Percentiles rank a stretch among this genome's conserved stretches.
phyloP scores from a whole-genome alignment of 2,329 filamentous ascomycete genomes.

The Alternaria sp. region DNA sequence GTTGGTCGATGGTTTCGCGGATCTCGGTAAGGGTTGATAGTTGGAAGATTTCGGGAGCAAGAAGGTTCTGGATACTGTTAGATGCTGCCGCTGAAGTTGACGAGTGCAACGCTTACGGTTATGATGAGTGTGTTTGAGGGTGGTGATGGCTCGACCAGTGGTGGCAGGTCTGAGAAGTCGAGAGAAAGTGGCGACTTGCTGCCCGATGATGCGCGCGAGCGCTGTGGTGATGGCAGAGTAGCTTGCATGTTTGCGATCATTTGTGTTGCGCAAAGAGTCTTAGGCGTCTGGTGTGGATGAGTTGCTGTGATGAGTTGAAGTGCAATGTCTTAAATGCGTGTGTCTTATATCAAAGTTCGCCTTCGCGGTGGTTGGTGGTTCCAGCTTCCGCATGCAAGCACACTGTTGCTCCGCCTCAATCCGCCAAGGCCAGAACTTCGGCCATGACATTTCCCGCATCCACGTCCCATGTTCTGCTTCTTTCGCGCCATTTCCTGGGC shows the following conservation, averaged over 20 bases:
- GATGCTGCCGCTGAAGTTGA: background rate
- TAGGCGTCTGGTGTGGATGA: conserved; percentile 13
- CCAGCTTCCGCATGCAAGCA: conserved; percentile 35
- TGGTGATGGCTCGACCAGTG: conserved; percentile 74
- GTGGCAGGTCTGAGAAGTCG: conserved; percentile 77
- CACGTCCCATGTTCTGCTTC: conserved; percentile 24
- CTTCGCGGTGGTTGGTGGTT: conserved; percentile 24
- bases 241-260: conserved; percentile 42
- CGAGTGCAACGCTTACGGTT: conserved; percentile 58
- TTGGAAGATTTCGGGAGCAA: conserved; percentile 76
- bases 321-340: conserved; percentile 17
- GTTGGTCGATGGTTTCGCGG: conserved; percentile 72
- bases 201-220: conserved; percentile 48
- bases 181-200: conserved; percentile 67
- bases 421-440: conserved; percentile 27
- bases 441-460: conserved; percentile 23
- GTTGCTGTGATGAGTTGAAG: conserved; percentile 26
- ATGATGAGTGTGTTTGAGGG: conserved; percentile 86
- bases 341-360: conserved; percentile 40
- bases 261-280: conserved; percentile 18
- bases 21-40: conserved; percentile 78
- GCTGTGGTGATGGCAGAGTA: conserved; percentile 43
- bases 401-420: conserved; percentile 26
- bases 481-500: conserved; percentile 29
- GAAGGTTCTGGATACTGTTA: conserved; percentile 65